Base-by-base conservation (phyloP, 2,329 filamentous ascomycete species). In the Cordyceps cicadae region DNA sequence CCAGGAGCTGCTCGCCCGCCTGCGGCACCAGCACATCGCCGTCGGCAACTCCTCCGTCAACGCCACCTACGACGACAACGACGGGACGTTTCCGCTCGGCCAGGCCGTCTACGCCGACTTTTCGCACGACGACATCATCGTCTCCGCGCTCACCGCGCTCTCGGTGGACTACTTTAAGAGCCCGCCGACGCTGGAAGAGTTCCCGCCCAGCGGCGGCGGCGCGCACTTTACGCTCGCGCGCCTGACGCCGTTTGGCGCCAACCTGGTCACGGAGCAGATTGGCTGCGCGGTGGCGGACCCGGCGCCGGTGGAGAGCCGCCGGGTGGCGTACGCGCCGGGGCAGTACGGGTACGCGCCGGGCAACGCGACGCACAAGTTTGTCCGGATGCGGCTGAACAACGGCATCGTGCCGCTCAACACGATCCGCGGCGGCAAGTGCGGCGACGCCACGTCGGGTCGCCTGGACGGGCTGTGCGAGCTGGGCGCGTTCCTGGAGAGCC, bases 111-210 rank as follows among this genome's bases (percentile, higher is more conserved):
- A 91, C 67, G 89, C 89, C 0, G 90, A 94, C 73, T 94, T 94
- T 70, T 88, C 85, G 61, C 90, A 94, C 72, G 90, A 94, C 70
- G 93, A 92, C 69, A 86, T 88, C 69, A 89, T 94, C 82, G 83
- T 82, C 48, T 64, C 64, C 34, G 63, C 54, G 15, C 59, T 65
- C 15, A 64, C 64, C 2, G 80, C 81, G 3, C 74, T 84, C 69
- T 79, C 77, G 14, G 64, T 85, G 26, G 78, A 83, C 64, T 82
- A 83, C 66, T 79, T 83, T 71, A 75, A 75, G 24, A 76, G 79
- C 11, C 66, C 78, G 1, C 77, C 79, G 2, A 70, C 67, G 52
- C 67, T 80, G 15, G 73, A 69, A 0, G 64, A 74, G 53, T 78
- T 68, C 65, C 77, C 77, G 21, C 77, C 74, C 4, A 70, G 29